Conservation (phyloP, 805 yeast genomes). For the Saccharomycopsis olivae region DNA sequence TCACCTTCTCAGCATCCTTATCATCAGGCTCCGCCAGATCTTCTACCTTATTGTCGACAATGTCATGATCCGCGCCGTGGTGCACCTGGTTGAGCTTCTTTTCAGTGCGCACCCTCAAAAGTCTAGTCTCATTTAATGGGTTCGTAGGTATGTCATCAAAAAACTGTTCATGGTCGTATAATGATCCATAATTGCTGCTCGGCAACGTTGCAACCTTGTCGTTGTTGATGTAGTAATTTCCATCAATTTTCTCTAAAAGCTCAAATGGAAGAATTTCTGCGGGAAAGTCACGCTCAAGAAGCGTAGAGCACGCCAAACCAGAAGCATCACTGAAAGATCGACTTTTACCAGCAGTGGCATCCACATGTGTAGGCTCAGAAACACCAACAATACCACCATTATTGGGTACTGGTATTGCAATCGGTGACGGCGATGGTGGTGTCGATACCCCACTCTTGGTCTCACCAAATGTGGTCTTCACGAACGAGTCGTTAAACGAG, state of each 20-base stretch:
- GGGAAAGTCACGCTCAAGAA: conserved; percentile 19
- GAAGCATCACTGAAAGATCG: not conserved
- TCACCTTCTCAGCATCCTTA: not conserved
- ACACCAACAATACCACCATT: not conserved
- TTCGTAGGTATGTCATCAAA: conserved; percentile 9
- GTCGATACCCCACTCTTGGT: too few species aligned
- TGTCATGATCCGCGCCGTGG: not conserved
- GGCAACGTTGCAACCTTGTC: conserved; percentile 1
- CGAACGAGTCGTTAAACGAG: conserved; percentile 14
- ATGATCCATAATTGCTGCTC: conserved; percentile 9
- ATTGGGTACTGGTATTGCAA: not conserved
- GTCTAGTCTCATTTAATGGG: conserved; percentile 5
- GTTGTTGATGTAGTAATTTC: conserved; percentile 13
- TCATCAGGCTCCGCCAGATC: not conserved
- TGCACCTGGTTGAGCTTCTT: not conserved
- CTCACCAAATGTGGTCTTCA: too few species aligned
- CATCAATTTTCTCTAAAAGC: conserved; percentile 16
- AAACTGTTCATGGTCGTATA: conserved; percentile 1
- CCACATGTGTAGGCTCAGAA: not conserved
- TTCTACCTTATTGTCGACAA: not conserved
- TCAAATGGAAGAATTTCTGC: conserved; percentile 19
- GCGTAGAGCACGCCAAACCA: conserved; percentile 11
- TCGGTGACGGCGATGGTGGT: too few species aligned
- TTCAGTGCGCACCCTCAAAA: conserved; percentile 12
- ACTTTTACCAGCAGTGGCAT: not conserved